A percentile compares a stretch with the other conserved stretches of the same genome.
These are phyloP conservation scores for Aspergillus oerlinghausenensis DNA, from an alignment of 2,329 filamentous ascomycete species.

Conservation along the genomic window DNA sequence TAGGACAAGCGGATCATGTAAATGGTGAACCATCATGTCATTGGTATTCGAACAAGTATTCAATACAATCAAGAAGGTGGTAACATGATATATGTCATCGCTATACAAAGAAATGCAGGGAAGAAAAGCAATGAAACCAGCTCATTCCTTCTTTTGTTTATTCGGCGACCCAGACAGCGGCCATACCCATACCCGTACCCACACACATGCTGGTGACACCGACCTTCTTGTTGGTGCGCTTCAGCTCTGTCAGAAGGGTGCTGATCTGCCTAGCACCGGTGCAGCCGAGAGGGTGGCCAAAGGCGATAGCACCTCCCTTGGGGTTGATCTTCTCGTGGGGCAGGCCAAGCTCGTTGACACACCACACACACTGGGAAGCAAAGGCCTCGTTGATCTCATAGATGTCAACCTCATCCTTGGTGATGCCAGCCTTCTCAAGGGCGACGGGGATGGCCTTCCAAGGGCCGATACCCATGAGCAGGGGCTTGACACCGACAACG, in stretches of 20 bases:
- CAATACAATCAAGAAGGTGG: constrained; percentile 12
- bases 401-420: constrained; percentile 88
- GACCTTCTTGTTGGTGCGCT: constrained; percentile 75
- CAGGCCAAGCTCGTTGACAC: constrained; percentile 79
- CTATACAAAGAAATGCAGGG: constrained; percentile 12
- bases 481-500: constrained; percentile 81
- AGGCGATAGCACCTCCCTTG: constrained; percentile 93
- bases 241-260: constrained; percentile 85
- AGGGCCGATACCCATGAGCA: constrained; percentile 93
- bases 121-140: constrained; percentile 17
- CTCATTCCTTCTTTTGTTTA: constrained; percentile 44
- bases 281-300: constrained; percentile 90
- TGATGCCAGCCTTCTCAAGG: constrained; percentile 79
- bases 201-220: constrained; percentile 96
- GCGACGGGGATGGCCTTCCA: constrained; percentile 95
- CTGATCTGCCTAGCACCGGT: constrained; percentile 92
- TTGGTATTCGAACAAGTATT: constrained; percentile 19
- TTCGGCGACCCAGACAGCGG: constrained; percentile 91
- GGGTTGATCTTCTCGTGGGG: constrained; percentile 88
- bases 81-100: constrained; percentile 9
- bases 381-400: constrained; percentile 99
- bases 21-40: background rate
- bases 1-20: background rate
- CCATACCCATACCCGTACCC: constrained; percentile 97
- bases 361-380: constrained; percentile 91